Evolutionary conservation across 345 rosid genomes (phyloP).

Genomic region (Corymbia maculata): DNA sequence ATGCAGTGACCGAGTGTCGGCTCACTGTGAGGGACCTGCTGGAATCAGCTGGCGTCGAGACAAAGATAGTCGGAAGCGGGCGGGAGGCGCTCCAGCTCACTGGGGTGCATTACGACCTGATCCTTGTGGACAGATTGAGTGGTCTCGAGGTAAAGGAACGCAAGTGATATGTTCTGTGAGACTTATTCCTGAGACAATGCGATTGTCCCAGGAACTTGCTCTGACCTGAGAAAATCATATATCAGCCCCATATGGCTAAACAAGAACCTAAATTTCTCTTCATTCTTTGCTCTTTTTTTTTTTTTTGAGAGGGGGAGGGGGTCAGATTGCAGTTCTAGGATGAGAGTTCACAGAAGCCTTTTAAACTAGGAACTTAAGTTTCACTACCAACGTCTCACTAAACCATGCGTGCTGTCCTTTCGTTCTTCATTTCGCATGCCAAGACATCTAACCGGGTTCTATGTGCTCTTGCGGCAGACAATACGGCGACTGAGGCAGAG

Average conservation of each 20-base stretch:
- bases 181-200: neutral
- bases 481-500: neutral
- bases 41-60: neutral
- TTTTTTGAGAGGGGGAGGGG: neutral
- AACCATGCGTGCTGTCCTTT: neutral
- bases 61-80: neutral
- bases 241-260: neutral
- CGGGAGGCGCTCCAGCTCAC: neutral
- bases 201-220: neutral
- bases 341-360: neutral
- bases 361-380: neutral
- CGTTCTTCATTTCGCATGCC: neutral
- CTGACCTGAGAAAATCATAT: neutral
- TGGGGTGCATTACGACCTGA: neutral
- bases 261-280: neutral
- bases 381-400: neutral
- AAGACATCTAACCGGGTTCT: neutral
- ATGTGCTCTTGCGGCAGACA: neutral
- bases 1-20: neutral
- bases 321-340: neutral
- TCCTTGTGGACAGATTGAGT: neutral
- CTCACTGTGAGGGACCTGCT: neutral
- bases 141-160: neutral
- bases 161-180: neutral
- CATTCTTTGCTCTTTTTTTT: neutral